Base-by-base conservation (phyloP, 805 yeast genomes). In the Barnettozyma vustinii region DNA sequence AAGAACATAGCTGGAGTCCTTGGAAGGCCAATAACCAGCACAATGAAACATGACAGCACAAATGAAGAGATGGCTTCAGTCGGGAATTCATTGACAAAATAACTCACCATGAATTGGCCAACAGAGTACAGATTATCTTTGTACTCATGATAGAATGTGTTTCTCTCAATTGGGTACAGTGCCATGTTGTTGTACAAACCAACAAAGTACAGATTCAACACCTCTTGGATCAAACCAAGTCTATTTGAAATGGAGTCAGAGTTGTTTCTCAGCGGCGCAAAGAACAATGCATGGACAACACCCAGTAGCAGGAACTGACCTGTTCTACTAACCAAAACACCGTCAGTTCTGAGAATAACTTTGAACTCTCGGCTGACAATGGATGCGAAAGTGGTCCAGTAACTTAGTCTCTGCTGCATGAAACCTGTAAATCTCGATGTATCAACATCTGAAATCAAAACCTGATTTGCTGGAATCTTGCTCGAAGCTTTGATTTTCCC, bases 171-270 rank as follows among this genome's bases (percentile, higher is more conserved):
- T 2, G 96, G 95, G 60, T 83, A 89, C 15, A 85, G 73, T 1
- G 91, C 77, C 60, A 88, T 71, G 63, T 87, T 88, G 57, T 84
- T 86, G 48, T 88, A 73, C 75, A 88, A 78, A 1, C 96, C 96
- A 44, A 82, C 81, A 62, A 81, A 89, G 60, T 84, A 88, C 45
- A 88, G 62, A 27, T 88, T 81, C 20, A 84, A 69, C 3, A 83
- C 75, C 59, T 86, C 87, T 63, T 89, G 96, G 3, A 84, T 74
- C 44, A 88, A 67, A 3, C 96, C 96, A 16, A 89, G 65, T 54
- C 95, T 69, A 63, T 87, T 79, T 49, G 73, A 73, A 30, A 87
- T 74, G 32, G 92, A 83, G 1, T 65, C 63, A 43, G 65, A 63
- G 32, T 60, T 57, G 47, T 77, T 66, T 48, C 71, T 72, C 42